Evolutionary conservation across 2,329 filamentous ascomycete genomes (phyloP), one percentile per base, ranked within the genome.

Genomic region (Ophiostoma ulmi): DNA sequence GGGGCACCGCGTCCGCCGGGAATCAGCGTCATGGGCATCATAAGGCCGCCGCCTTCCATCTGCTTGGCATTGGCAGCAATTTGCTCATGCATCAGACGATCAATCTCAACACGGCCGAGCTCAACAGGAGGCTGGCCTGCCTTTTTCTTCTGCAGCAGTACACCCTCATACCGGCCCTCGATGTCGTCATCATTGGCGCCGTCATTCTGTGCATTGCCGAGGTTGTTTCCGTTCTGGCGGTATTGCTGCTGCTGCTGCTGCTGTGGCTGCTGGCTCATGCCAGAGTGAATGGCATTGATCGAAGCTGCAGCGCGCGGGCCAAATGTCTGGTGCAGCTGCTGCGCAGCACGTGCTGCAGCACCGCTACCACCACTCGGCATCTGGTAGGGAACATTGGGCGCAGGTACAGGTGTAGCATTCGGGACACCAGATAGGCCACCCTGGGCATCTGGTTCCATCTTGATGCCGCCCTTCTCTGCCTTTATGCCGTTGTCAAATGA

Each of bases 31-130:
- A 93, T 83, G 1, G 91, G 89, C 22, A 93, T 78, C 90, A 94
- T 92, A 71, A 94, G 81, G 8, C 91, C 88, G 64, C 88, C 91
- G 67, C 88, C 91, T 77, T 94, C 90, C 83, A 93, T 90, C 74
- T 83, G 83, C 77, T 86, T 88, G 10, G 89, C 89, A 74, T 86
- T 85, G 65, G 87, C 85, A 69, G 87, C 84, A 72, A 94, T 88
- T 75, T 90, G 87, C 69, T 85, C 83, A 74, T 91, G 90, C 75
- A 94, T 86, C 77, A 91, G 81, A 65, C 83, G 81, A 76, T 94
- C 91, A 72, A 92, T 88, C 70, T 89, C 87, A 5, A 88, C 79
- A 69, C 86, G 83, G 35, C 85, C 86, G 81, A 85, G 85, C 80
- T 84, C 86, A 39, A 80, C 81, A 67, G 83, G 81, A 69, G 83